Conservation (phyloP, 2,329 filamentous ascomycete genomes). For the Alternaria viburni region DNA sequence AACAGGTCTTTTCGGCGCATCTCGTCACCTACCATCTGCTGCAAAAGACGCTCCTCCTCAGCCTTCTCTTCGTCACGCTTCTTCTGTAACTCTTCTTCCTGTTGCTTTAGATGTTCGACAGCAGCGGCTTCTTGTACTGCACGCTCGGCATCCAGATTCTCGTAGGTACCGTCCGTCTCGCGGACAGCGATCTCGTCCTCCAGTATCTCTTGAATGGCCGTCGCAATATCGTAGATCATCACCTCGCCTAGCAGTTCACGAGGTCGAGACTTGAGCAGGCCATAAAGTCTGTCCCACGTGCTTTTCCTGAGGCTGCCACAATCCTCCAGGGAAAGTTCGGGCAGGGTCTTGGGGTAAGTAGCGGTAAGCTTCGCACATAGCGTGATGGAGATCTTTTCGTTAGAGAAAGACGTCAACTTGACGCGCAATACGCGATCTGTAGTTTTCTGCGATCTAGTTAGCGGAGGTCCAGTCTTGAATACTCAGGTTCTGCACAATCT, state of each 20-base stretch:
- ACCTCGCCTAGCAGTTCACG: constrained; percentile 68
- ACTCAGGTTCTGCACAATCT: background rate
- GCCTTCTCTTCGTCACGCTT: constrained; percentile 55
- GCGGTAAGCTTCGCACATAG: constrained; percentile 84
- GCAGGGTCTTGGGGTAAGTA: constrained; percentile 86
- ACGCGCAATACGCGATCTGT: constrained; percentile 82
- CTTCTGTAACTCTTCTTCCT: constrained; percentile 51
- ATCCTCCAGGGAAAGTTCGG: constrained; percentile 72
- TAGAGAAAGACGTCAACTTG: constrained; percentile 73
- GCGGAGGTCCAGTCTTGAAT: background rate
- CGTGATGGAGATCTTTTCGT: constrained; percentile 72
- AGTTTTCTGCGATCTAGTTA: constrained; percentile 65
- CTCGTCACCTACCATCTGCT: constrained; percentile 75
- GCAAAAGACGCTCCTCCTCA: constrained; percentile 75
- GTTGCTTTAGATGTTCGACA: constrained; percentile 61
- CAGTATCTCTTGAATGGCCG: constrained; percentile 70
- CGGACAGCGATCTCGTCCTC: constrained; percentile 85
- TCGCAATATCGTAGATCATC: constrained; percentile 69
- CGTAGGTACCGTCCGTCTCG: constrained; percentile 75
- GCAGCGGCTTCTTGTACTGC: constrained; percentile 79
- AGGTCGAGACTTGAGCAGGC: constrained; percentile 72
- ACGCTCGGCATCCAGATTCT: constrained; percentile 87
- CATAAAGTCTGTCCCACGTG: constrained; percentile 73
- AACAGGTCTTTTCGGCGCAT: constrained; percentile 69
- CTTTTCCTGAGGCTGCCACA: constrained; percentile 70